Evolutionary conservation across 2,329 filamentous ascomycete genomes (phyloP).

Genomic region (Pseudocercospora crystallina): DNA sequence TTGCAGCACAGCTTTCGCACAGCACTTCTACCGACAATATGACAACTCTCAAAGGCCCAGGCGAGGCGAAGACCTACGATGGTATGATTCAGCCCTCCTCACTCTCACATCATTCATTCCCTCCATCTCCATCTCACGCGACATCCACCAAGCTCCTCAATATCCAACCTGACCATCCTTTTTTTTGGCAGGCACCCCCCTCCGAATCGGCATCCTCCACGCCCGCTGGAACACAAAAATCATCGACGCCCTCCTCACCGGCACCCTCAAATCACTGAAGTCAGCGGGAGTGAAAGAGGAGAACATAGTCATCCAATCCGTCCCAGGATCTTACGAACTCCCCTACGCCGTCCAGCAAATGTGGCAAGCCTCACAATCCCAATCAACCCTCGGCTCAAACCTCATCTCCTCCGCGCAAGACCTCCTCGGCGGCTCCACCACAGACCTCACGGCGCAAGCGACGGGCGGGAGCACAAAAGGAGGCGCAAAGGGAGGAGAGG

Average conservation of each 20-base stretch:
- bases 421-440: slow-evolving; percentile 65
- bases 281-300: slow-evolving; percentile 78
- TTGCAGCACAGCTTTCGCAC: background rate
- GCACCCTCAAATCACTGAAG: slow-evolving; percentile 74
- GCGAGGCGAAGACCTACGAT: slow-evolving; percentile 57
- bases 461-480: slow-evolving; percentile 5
- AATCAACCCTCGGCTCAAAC: slow-evolving; percentile 59
- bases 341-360: slow-evolving; percentile 82
- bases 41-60: slow-evolving; percentile 63
- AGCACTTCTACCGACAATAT: slow-evolving; percentile 35
- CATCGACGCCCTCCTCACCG: slow-evolving; percentile 80
- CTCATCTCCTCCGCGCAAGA: slow-evolving; percentile 69
- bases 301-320: slow-evolving; percentile 85
- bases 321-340: slow-evolving; percentile 92
- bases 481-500: slow-evolving; percentile 2
- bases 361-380: slow-evolving; percentile 58
- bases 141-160: slow-evolving; percentile 6
- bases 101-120: background rate
- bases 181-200: slow-evolving; percentile 47
- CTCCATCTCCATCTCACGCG: background rate
- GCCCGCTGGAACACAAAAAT: slow-evolving; percentile 91
- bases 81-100: slow-evolving; percentile 42
- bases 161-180: background rate
- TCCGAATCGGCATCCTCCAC: slow-evolving; percentile 93
- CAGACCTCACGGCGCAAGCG: slow-evolving; percentile 63